Base-by-base conservation (phyloP, 2,329 filamentous ascomycete genomes). In the Botrytis elliptica region DNA sequence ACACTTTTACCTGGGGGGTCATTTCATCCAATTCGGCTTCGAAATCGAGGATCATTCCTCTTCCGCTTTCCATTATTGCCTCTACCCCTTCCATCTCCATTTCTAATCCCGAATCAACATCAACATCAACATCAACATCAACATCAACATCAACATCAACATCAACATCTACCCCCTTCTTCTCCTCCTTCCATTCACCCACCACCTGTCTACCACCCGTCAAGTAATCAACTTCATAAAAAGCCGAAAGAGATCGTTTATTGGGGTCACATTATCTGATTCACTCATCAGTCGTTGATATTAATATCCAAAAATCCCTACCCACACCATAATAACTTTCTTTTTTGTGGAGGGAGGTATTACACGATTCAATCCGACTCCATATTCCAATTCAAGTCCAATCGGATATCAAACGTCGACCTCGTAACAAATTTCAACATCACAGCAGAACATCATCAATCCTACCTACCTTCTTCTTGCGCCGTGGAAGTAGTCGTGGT, bases 241-340 rank as follows among this genome's bases (percentile, higher is more conserved):
- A 18, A 9, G 14, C 14, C n/a, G 2, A 5, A 36, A 63, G n/a
- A n/a, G 38, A 18, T 36, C 6, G 36, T n/a, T 25, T 40, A 14
- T 57, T 29, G 18, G n/a, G 6, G n/a, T 29, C 52, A 57, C 52
- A 57, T 18, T 62, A 25, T n/a, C 25, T 42, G 25, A 62, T 63
- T 63, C 60, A 63, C 60, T 63, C 60, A n/a, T 63, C 60, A n/a
- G 25, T 63, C n/a, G n/a, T 18, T 29, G n/a, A 57, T 57, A 29
- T 18, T 57, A 57, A 42, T 42, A n/a, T 18, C 22, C 59, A 40
- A n/a, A 16, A 40, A n/a, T 62, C 18, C 7, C 59, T 25, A 40
- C 60, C 42, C 42, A 44, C 16, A 38, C 22, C 36, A 40, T n/a
- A 16, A 25, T 25, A 40, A 57, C 52, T 57, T 57, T 57, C 52